These are phyloP conservation scores for Plasmodium reichenowi DNA, from an alignment of 169 alveolate species.

Conservation along the genomic window DNA sequence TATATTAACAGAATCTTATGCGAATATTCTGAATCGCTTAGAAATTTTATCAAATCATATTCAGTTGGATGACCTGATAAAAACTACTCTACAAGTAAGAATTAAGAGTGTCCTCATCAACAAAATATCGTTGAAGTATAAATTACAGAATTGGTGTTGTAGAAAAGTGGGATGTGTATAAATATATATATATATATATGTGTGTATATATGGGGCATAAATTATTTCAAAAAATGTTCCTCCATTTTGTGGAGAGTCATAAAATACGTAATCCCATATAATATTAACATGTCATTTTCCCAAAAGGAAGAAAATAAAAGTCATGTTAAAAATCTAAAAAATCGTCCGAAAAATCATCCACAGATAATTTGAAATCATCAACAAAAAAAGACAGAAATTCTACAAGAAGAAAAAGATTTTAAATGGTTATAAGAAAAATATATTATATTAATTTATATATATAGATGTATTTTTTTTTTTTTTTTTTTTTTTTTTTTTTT, in stretches of 20 bases:
- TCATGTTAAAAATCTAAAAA: constrained; percentile 27
- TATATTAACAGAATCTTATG: constrained; percentile 32
- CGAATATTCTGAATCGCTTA: constrained; percentile 27
- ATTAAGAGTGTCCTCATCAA: constrained; percentile 4
- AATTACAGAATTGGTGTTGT: background rate
- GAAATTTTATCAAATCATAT: constrained; percentile 46
- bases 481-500: background rate
- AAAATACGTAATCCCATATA: background rate
- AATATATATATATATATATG: constrained; percentile 45
- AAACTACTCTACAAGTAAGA: constrained; percentile 39
- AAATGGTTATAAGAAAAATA: background rate
- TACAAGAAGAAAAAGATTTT: background rate
- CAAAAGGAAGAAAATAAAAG: background rate
- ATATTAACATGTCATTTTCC: background rate
- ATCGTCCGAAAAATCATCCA: constrained; percentile 55
- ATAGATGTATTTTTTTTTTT: too few species aligned
- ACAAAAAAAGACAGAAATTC: constrained; percentile 53
- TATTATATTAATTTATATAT: background rate
- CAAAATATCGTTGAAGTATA: constrained; percentile 1
- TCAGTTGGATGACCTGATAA: constrained; percentile 7
- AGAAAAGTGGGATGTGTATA: too few species aligned
- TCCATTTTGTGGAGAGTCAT: background rate
- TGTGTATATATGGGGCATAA: too few species aligned
- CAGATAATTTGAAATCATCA: constrained; percentile 23
- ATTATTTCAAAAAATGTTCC: background rate